A percentile compares a stretch with the other conserved stretches of the same genome.
Evolutionary conservation across 306 rosid genomes (phyloP).

Genomic region (Dryas drummondii): DNA sequence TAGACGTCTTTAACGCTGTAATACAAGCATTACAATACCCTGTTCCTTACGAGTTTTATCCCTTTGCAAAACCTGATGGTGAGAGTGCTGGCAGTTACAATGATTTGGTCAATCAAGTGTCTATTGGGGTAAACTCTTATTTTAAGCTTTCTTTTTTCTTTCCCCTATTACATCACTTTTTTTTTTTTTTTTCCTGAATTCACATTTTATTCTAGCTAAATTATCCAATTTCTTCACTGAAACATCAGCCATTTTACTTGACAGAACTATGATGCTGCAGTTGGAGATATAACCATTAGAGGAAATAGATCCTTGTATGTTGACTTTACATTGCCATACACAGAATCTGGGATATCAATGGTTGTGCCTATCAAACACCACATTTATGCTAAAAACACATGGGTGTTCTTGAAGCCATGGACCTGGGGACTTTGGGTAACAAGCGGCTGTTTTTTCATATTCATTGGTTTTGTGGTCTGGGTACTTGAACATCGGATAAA

Average conservation of each 20-base stretch:
- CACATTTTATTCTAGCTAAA: neutral
- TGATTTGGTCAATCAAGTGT: constrained; percentile 44
- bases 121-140: constrained; percentile 37
- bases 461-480: constrained; percentile 63
- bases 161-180: too few species aligned
- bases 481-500: constrained; percentile 58
- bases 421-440: constrained; percentile 54
- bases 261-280: constrained; percentile 48
- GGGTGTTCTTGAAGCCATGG: constrained; percentile 67
- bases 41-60: constrained; percentile 39
- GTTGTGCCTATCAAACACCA: constrained; percentile 45
- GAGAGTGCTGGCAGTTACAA: constrained; percentile 32
- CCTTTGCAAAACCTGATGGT: constrained; percentile 25
- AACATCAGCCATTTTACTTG: neutral
- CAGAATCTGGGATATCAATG: constrained; percentile 64
- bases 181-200: neutral
- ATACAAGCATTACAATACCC: constrained; percentile 39
- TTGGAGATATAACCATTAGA: constrained; percentile 38
- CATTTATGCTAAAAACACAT: constrained; percentile 33
- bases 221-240: neutral
- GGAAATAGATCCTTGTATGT: constrained; percentile 50
- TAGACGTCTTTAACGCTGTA: constrained; percentile 49
- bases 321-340: constrained; percentile 59
- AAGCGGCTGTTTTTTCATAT: constrained; percentile 38
- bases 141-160: neutral